Base-by-base conservation (phyloP, 495 filamentous ascomycete genomes). In the Neurospora sp. region DNA sequence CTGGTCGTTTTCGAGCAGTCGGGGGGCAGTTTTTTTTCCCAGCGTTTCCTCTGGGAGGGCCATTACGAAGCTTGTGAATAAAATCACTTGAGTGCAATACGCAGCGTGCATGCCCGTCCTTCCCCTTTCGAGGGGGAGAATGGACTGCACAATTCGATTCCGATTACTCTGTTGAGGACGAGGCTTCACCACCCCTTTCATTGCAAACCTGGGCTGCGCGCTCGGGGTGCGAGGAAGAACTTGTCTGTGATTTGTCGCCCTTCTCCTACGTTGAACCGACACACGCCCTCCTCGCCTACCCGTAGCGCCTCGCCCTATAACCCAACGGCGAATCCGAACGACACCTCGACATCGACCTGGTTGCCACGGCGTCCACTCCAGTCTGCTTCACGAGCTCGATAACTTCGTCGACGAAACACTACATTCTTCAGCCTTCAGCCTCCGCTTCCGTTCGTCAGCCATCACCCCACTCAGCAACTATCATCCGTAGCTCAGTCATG, bases 21-120 rank as follows among this genome's bases (percentile, higher is more conserved):
- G 27, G 27, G 82, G 78, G 80, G 73, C 76, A 77, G 74, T 75
- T 76, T 27, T 76, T 27, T 27, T 27, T 27, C 27, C 75, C 72
- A 62, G 35, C 71, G 76, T 78, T 86, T 88, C 89, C 90, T 91
- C 88, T 93, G 92, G 92, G 91, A 93, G 90, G 89, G 93, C 89
- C 90, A 88, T 92, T 93, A 92, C 92, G 92, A 90, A 94, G 93
- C 93, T 94, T 90, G 92, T 95, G 91, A 90, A 31, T 66, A 84
- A 84, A 79, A 80, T 70, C 92, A 97, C 93, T 96, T 95, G 87
- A 98, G 94, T 97, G 92, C 94, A 95, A 98, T 98, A 94, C 93
- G 94, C 93, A 89, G 95, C 94, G 90, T 97, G 87, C 87, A 86
- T 77, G 54, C 27, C 12, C 27, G 12, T 66, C 31, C 16, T 31